Conservation (phyloP, 2,329 filamentous ascomycete genomes). For the Ceratocystis albifundus region DNA sequence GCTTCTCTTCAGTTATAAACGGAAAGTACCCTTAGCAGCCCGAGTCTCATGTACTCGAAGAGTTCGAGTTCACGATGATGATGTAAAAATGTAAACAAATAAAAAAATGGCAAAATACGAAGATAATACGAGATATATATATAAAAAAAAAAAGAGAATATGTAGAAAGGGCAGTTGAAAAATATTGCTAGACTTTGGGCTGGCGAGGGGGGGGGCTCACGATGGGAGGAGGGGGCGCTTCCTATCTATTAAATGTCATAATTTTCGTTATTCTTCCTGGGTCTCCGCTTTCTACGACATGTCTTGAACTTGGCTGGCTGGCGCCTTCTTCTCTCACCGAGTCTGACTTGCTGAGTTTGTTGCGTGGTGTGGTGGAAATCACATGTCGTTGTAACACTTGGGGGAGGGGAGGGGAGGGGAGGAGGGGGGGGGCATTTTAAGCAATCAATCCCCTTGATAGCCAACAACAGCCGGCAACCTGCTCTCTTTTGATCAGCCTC, state of each 20-base stretch:
- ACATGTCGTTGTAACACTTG: not conserved
- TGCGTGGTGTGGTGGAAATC: slow-evolving; percentile 3
- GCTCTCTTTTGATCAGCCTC: not conserved
- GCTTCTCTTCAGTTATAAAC: too few relatives aligned
- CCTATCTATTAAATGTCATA: not conserved
- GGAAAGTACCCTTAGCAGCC: too few relatives aligned
- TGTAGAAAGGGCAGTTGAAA: not conserved
- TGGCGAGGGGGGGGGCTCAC: not conserved
- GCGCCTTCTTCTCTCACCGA: not conserved
- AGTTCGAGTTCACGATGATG: not conserved
- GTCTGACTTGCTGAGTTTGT: not conserved
- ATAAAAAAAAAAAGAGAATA: not conserved
- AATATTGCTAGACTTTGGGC: too few relatives aligned
- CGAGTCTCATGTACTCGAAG: not conserved
- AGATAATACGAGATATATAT: not conserved
- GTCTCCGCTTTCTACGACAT: slow-evolving; percentile 13
- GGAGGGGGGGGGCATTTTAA: too few relatives aligned
- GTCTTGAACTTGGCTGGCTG: not conserved
- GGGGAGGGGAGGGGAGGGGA: too few relatives aligned
- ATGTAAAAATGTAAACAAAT: not conserved
- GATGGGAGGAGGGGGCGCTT: not conserved
- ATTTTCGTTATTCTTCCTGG: not conserved
- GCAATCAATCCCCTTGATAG: not conserved
- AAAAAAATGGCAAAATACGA: not conserved
- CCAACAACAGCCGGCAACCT: not conserved